Evolutionary conservation across 2,329 filamentous ascomycete species (phyloP).

Genomic region (Arthrinium puccinioides): DNA sequence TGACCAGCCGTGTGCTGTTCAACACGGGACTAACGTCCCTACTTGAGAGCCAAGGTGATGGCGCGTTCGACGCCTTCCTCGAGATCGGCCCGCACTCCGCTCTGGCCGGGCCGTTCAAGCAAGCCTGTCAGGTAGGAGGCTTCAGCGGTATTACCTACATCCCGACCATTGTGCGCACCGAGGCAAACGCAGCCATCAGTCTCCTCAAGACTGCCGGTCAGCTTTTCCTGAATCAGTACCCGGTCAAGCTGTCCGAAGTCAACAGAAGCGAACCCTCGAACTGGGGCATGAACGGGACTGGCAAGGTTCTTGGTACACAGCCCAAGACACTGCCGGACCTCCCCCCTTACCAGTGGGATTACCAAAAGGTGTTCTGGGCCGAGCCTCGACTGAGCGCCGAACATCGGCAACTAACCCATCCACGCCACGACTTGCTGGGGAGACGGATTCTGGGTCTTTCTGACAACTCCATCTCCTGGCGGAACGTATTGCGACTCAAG

Average conservation of each 20-base stretch:
- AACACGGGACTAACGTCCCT: conserved; percentile 22
- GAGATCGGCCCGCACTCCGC: conserved; percentile 21
- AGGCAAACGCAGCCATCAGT: conserved; percentile 9
- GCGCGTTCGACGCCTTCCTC: conserved; percentile 3
- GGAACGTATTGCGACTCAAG: conserved; percentile 24
- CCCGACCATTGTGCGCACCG: conserved; percentile 10
- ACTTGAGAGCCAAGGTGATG: not conserved
- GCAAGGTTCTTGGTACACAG: too few relatives aligned
- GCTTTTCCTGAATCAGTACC: conserved; percentile 12
- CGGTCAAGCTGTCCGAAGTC: conserved; percentile 11
- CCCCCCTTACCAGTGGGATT: conserved; percentile 16
- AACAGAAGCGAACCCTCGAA: too few relatives aligned
- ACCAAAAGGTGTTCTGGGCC: conserved; percentile 11
- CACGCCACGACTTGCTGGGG: conserved; percentile 11
- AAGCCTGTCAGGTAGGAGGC: conserved; percentile 15
- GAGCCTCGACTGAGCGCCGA: conserved; percentile 11
- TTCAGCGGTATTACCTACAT: conserved; percentile 9
- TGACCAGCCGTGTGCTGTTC: conserved; percentile 15
- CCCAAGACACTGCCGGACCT: conserved; percentile 10
- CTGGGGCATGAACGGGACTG: not conserved
- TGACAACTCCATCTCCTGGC: conserved; percentile 15
- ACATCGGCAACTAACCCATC: conserved; percentile 6
- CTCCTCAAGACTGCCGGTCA: conserved; percentile 10
- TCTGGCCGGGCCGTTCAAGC: conserved; percentile 19
- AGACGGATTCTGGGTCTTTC: conserved; percentile 7